Evolutionary conservation across 805 yeast genomes (phyloP).

Genomic region (Gaillardinia entomophila): DNA sequence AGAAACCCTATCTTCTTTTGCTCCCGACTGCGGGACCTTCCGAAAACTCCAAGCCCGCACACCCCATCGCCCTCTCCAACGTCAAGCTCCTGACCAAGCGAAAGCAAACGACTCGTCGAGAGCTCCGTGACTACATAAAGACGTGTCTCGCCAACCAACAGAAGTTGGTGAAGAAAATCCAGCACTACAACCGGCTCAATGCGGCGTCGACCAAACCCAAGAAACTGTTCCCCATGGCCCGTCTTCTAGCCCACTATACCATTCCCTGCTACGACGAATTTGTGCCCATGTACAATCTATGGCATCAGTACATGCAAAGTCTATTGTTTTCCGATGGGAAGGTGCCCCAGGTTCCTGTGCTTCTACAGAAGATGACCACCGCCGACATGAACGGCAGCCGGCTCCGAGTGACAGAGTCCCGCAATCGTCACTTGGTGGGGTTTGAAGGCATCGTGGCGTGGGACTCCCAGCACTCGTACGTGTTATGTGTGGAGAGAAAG

Average conservation of each 20-base stretch:
- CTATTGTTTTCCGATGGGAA: constrained; percentile 37
- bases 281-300: constrained; percentile 51
- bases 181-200: constrained; percentile 19
- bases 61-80: constrained; percentile 3
- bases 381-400: constrained; percentile 82
- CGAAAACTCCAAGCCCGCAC: constrained; percentile 12
- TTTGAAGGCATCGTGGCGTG: constrained; percentile 71
- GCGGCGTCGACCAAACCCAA: constrained; percentile 6
- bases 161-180: constrained; percentile 30
- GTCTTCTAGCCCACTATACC: constrained; percentile 18
- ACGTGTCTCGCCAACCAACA: constrained; percentile 34
- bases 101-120: constrained; percentile 29
- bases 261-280: constrained; percentile 46
- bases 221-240: constrained; percentile 17
- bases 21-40: constrained; percentile 24
- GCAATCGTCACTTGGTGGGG: constrained; percentile 54
- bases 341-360: constrained; percentile 18
- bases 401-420: constrained; percentile 52
- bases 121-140: constrained; percentile 38
- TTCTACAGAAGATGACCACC: constrained; percentile 56
- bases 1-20: constrained; percentile 40
- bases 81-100: constrained; percentile 5
- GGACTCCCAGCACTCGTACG: constrained; percentile 73
- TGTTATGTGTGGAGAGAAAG: constrained; percentile 42
- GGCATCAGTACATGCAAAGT: constrained; percentile 67